Evolutionary conservation across 805 yeast genomes (phyloP).

Genomic region (Cyberlindnera sargentensis): DNA sequence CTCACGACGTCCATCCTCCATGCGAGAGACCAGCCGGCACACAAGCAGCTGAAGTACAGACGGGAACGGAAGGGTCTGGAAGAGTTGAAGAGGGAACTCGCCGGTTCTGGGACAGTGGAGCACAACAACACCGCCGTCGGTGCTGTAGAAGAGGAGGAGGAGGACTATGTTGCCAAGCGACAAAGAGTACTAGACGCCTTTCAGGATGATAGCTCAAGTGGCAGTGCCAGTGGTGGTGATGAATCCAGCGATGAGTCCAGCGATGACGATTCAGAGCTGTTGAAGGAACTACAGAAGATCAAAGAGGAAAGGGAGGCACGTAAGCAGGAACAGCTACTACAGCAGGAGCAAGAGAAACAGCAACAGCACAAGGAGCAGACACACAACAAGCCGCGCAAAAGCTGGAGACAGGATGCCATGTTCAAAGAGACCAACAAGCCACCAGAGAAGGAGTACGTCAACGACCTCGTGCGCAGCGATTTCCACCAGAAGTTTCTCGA

Average conservation of each 20-base stretch:
- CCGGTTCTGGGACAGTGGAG: neutral
- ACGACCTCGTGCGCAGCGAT: slow-evolving; percentile 22
- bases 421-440: slow-evolving; percentile 18
- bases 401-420: slow-evolving; percentile 31
- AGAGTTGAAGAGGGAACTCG: slow-evolving; percentile 15
- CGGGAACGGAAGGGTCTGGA: slow-evolving; percentile 16
- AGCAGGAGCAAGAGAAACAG: slow-evolving; percentile 14
- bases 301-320: neutral
- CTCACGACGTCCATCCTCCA: slow-evolving; percentile 42
- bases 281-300: slow-evolving; percentile 33
- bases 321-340: neutral
- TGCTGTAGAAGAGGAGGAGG: neutral
- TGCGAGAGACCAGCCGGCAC: slow-evolving; percentile 48
- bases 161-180: neutral
- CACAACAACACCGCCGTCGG: slow-evolving; percentile 7
- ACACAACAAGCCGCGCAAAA: slow-evolving; percentile 17
- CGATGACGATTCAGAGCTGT: slow-evolving; percentile 38
- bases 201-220: slow-evolving; percentile 5
- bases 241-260: slow-evolving; percentile 28
- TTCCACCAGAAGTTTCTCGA: slow-evolving; percentile 20
- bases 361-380: neutral
- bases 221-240: slow-evolving; percentile 21
- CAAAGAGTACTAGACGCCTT: slow-evolving; percentile 4
- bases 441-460: slow-evolving; percentile 19
- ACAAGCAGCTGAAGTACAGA: slow-evolving; percentile 44